Conservation (phyloP, 1,139 yeast genomes). For the Lodderomyces elongisporus region DNA sequence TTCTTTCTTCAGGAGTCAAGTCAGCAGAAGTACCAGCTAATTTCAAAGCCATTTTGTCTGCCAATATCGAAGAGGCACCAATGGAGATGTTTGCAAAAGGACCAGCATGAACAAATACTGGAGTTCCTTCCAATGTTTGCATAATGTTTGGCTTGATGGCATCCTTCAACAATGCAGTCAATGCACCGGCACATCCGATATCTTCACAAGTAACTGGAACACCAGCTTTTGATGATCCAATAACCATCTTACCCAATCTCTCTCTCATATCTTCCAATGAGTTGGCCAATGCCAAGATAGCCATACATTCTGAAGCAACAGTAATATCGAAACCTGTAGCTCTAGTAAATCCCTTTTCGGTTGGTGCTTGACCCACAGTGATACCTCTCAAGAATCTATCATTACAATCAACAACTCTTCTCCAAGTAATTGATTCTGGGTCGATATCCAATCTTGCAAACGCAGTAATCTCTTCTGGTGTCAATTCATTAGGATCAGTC, state of each 20-base stretch:
- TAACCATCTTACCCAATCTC: slow-evolving; percentile 86
- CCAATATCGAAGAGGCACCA: slow-evolving; percentile 92
- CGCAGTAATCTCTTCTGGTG: slow-evolving; percentile 66
- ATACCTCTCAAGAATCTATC: slow-evolving; percentile 91
- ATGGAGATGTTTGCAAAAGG: slow-evolving; percentile 97
- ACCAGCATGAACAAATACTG: slow-evolving; percentile 97
- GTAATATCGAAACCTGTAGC: slow-evolving; percentile 94
- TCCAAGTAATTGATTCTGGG: slow-evolving; percentile 92
- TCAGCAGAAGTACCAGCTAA: slow-evolving; percentile 68
- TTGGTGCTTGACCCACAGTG: slow-evolving; percentile 89
- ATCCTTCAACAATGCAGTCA: slow-evolving; percentile 91
- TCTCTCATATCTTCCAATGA: slow-evolving; percentile 82
- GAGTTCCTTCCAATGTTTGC: slow-evolving; percentile 98
- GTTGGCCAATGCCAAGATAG: slow-evolving; percentile 85
- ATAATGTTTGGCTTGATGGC: slow-evolving; percentile 96
- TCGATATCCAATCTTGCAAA: slow-evolving; percentile 90
- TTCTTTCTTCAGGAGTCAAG: slow-evolving; percentile 45
- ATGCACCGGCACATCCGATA: slow-evolving; percentile 95
- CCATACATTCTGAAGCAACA: slow-evolving; percentile 98
- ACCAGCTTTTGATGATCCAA: slow-evolving; percentile 77
- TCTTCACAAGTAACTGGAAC: slow-evolving; percentile 95
- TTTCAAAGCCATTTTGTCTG: slow-evolving; percentile 93
- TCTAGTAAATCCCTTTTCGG: slow-evolving; percentile 88
- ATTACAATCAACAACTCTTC: slow-evolving; percentile 94
- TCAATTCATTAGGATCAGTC: slow-evolving; percentile 77